Percentiles rank a stretch among this genome's conserved stretches.
These are phyloP conservation scores for Ambrosia trifida DNA, from an alignment of 129 eudicot species.

Conservation along the genomic window DNA sequence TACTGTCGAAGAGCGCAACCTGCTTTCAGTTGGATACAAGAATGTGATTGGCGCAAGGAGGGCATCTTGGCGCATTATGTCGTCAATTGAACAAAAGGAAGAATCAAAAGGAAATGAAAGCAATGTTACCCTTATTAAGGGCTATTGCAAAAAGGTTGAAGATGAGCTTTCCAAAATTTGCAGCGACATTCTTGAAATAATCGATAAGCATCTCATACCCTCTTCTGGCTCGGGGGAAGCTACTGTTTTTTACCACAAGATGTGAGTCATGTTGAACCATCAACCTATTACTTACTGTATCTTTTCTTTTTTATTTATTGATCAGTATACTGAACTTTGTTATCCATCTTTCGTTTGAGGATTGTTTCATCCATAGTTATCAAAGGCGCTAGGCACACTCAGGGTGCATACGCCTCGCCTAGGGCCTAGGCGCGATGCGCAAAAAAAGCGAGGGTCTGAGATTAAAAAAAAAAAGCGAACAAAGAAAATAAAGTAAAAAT, in stretches of 20 bases:
- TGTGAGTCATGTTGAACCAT: conserved; percentile 48
- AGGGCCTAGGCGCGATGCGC: too few species aligned
- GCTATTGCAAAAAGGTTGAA: conserved; percentile 86
- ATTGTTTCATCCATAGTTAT: too few species aligned
- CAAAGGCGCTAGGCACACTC: too few species aligned
- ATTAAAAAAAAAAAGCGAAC: too few species aligned
- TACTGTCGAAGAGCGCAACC: conserved; percentile 87
- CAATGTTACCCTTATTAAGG: conserved; percentile 75
- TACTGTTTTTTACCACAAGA: conserved; percentile 87
- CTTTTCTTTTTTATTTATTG: background rate
- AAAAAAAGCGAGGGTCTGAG: too few species aligned
- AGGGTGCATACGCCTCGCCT: too few species aligned
- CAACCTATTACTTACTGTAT: background rate
- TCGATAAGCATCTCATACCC: conserved; percentile 81
- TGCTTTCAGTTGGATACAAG: conserved; percentile 93
- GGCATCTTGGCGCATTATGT: conserved; percentile 99
- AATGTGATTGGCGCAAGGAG: conserved; percentile 90
- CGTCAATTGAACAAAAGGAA: conserved; percentile 94
- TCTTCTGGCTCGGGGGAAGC: conserved; percentile 81
- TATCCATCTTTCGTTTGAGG: background rate
- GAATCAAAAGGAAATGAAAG: conserved; percentile 82
- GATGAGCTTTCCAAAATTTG: conserved; percentile 90
- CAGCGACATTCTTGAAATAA: conserved; percentile 75
- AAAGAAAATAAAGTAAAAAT: too few species aligned
- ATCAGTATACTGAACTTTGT: background rate